Conservation (phyloP, 257 asterid species). For the Cordia subcordata region DNA sequence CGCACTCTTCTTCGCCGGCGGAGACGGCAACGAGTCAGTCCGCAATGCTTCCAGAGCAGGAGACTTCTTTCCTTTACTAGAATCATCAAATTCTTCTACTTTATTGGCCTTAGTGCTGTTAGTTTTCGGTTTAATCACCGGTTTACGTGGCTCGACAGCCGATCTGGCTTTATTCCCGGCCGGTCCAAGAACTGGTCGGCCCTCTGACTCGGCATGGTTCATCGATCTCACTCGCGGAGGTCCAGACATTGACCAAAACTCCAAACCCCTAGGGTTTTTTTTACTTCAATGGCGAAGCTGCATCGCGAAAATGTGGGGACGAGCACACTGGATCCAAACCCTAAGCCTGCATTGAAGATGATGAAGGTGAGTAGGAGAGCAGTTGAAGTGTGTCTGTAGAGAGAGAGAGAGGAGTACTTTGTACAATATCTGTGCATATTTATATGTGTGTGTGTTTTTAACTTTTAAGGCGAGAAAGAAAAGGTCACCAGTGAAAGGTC, state of each 20-base stretch:
- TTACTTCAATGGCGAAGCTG: neutral
- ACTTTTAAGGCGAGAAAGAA: neutral
- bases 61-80: constrained; percentile 23
- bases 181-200: constrained; percentile 72
- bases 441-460: neutral
- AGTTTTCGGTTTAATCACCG: constrained; percentile 35
- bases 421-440: neutral
- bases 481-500: neutral
- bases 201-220: constrained; percentile 48
- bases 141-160: constrained; percentile 54
- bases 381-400: constrained; percentile 2
- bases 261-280: neutral
- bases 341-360: neutral
- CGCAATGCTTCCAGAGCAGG: constrained; percentile 26
- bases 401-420: neutral
- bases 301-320: neutral
- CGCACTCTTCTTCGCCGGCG: constrained; percentile 37
- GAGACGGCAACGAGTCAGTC: constrained; percentile 29
- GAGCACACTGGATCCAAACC: neutral
- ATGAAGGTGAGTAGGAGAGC: neutral
- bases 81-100: constrained; percentile 30
- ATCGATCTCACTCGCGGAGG: constrained; percentile 55
- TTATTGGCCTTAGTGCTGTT: constrained; percentile 12
- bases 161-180: constrained; percentile 76
- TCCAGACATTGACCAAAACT: constrained; percentile 57